Evolutionary conservation across 164 flowering plant species (phyloP), one percentile per base, ranked within the genome.

Genomic region (Stephania japonica): DNA sequence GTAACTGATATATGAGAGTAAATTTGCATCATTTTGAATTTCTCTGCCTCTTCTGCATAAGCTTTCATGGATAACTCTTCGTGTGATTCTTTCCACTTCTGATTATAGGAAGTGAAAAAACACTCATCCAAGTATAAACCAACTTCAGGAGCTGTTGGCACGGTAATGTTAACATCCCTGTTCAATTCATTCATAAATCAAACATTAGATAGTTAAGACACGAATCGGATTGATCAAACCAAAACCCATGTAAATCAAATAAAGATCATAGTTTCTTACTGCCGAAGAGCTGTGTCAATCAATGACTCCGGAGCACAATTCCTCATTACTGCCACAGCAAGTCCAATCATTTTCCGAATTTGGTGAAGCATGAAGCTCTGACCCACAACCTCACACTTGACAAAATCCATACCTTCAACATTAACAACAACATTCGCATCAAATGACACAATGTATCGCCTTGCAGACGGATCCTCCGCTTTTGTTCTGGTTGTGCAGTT

Each of bases 331-430:
- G 97, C 92, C 32, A 93, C 97, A 0, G 99, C 98, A 74, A 93
- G 85, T 69, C 98, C 99, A 26, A 93, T 86, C 98, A 96, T 85
- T 82, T 96, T 96, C 68, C 98, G 77, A 0, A 96, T 96, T 79
- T 93, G 99, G 81, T 96, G 99, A 86, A 96, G 99, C 98, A 96
- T 91, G 84, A 93, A 96, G 80, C 99, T 96, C 85, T 96, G 97
- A n/a, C 99, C 98, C 67, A 96, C 83, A 63, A 96, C 97, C 80
- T 91, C 95, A 72, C 98, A 91, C 86, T 94, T 91, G 5, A 96
- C 86, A 83, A 96, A 96, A 18, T 96, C 99, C 38, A 93, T 86
- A 14, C 95, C 99, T 7, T 90, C 88, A 59, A 96, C 83, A 21
- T 65, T 81, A 18, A 96, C 86, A 1, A 77, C 74, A 7, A 77